Evolutionary conservation across 1,284 basidiomycete genomes (phyloP).

Genomic region (Ceratobasidium theobromae): DNA sequence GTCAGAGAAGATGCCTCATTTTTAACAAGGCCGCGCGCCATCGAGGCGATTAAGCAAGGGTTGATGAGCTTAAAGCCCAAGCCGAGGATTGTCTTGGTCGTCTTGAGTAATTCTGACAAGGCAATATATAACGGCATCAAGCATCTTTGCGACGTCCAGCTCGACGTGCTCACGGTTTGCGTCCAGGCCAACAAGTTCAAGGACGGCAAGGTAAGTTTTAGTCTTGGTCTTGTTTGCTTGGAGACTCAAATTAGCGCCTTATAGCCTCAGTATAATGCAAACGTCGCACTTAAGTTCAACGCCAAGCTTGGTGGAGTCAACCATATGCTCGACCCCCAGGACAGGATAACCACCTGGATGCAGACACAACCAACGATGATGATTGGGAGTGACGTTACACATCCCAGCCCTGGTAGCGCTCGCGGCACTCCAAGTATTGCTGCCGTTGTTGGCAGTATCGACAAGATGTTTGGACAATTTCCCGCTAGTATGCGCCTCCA

Average conservation of each 20-base stretch:
- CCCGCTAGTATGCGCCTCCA: slow-evolving; percentile 73
- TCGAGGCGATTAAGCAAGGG: slow-evolving; percentile 45
- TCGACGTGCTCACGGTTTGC: slow-evolving; percentile 69
- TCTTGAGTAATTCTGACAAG: slow-evolving; percentile 67
- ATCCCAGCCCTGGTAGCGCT: slow-evolving; percentile 51
- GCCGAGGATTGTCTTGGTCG: slow-evolving; percentile 53
- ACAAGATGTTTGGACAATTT: slow-evolving; percentile 64
- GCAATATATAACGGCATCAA: slow-evolving; percentile 71
- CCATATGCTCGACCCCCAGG: slow-evolving; percentile 55
- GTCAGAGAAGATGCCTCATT: slow-evolving; percentile 51
- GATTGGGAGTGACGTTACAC: slow-evolving; percentile 81
- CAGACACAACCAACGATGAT: slow-evolving; percentile 65
- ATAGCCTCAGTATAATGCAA: slow-evolving; percentile 71
- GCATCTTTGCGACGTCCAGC: slow-evolving; percentile 61
- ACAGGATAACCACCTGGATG: slow-evolving; percentile 56
- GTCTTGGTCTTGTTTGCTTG: not conserved
- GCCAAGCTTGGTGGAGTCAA: slow-evolving; percentile 80
- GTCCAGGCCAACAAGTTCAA: slow-evolving; percentile 64
- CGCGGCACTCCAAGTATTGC: slow-evolving; percentile 70
- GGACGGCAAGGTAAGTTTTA: slow-evolving; percentile 52
- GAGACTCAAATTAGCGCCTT: not conserved
- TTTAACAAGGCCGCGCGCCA: slow-evolving; percentile 48
- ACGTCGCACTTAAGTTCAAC: slow-evolving; percentile 77
- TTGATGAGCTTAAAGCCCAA: slow-evolving; percentile 47
- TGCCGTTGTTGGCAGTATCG: slow-evolving; percentile 72